phyloP scores from a whole-genome alignment of 2,329 filamentous ascomycete species.

The Pseudocercospora macadamiae region DNA sequence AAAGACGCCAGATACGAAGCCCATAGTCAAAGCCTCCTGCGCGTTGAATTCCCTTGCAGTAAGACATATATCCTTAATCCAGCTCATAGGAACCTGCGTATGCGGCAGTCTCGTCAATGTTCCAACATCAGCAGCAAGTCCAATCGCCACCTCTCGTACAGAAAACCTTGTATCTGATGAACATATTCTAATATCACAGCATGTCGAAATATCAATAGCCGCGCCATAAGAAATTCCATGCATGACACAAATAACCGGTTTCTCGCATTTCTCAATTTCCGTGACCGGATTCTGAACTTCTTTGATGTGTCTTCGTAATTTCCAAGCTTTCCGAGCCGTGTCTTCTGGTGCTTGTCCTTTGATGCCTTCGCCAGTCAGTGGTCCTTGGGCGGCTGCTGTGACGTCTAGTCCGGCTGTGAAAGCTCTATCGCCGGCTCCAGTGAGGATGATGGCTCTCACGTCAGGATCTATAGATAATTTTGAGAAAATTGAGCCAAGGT shows the following conservation, averaged over 20 bases:
- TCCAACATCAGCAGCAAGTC: conserved; percentile 77
- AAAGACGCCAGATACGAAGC: conserved; percentile 70
- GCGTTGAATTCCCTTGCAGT: conserved; percentile 71
- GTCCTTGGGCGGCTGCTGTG: conserved; percentile 22
- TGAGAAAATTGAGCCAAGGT: conserved; percentile 72
- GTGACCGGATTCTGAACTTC: conserved; percentile 81
- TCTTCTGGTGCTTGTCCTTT: conserved; percentile 22
- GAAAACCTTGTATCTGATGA: conserved; percentile 60
- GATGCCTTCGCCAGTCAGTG: conserved; percentile 11
- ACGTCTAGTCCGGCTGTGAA: conserved; percentile 82
- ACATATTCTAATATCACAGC: conserved; percentile 71
- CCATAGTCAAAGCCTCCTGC: conserved; percentile 68
- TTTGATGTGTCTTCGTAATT: conserved; percentile 67
- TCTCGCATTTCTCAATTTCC: conserved; percentile 82
- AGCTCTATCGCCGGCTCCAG: conserved; percentile 72
- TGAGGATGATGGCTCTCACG: conserved; percentile 76
- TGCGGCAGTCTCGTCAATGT: conserved; percentile 76
- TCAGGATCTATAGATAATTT: conserved; percentile 71
- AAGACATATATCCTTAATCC: conserved; percentile 78
- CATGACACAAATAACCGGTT: conserved; percentile 81
- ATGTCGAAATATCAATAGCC: conserved; percentile 70
- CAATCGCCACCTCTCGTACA: conserved; percentile 82
- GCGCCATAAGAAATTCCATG: conserved; percentile 79
- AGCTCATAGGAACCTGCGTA: conserved; percentile 69
- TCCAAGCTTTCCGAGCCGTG: conserved; percentile 34